A percentile compares a stretch with the other conserved stretches of the same genome.
Evolutionary conservation across 306 rosid genomes (phyloP).

Genomic region (Citrullus colocynthis): DNA sequence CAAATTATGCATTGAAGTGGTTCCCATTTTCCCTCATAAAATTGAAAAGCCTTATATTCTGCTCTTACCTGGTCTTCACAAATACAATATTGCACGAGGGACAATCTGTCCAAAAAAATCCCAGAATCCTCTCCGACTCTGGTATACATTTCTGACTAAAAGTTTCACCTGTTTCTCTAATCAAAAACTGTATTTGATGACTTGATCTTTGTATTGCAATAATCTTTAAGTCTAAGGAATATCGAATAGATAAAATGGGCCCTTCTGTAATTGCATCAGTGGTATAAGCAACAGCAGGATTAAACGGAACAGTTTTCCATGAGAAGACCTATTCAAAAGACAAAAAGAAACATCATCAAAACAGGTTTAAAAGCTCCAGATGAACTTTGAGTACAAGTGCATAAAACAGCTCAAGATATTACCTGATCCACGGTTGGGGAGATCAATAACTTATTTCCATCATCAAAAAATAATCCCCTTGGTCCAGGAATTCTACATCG

Average conservation of each 20-base stretch:
- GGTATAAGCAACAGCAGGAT: conserved; percentile 46
- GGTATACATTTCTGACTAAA: conserved; percentile 66
- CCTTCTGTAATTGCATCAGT: conserved; percentile 71
- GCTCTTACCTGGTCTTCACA: conserved; percentile 73
- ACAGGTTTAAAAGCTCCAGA: not conserved
- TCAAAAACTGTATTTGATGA: conserved; percentile 63
- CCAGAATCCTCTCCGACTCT: conserved; percentile 83
- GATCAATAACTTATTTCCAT: conserved; percentile 68
- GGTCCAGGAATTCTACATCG: conserved; percentile 54
- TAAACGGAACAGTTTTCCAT: conserved; percentile 77
- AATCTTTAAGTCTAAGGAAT: conserved; percentile 67
- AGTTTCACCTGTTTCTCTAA: conserved; percentile 65
- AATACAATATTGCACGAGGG: conserved; percentile 67
- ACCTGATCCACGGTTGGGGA: conserved; percentile 80
- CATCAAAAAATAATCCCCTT: conserved; percentile 74
- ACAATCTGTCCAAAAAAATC: conserved; percentile 95
- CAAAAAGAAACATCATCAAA: not conserved
- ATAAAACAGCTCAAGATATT: not conserved
- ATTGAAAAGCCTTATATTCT: not conserved
- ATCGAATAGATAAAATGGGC: conserved; percentile 66
- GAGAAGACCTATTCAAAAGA: conserved; percentile 50
- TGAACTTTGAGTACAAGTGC: not conserved
- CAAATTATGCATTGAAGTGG: not conserved
- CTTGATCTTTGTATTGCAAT: conserved; percentile 73
- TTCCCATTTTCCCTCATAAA: not conserved